A percentile compares a stretch with the other conserved stretches of the same genome.
Conservation (phyloP, 441 rosid species). For the Aquilaria agallochum region DNA sequence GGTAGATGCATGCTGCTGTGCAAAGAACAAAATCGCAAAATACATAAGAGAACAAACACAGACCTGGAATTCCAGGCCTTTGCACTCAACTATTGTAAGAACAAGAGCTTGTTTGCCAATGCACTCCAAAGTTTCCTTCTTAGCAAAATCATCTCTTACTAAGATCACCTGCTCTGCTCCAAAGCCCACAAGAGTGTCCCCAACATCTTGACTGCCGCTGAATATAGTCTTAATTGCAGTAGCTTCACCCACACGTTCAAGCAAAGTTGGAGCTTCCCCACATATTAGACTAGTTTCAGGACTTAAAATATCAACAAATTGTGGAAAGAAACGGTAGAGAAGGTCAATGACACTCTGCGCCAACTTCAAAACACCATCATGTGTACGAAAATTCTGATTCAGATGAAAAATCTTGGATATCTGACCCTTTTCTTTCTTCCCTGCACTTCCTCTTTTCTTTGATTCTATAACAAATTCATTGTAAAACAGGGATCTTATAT, state of each 20-base stretch:
- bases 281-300: constrained; percentile 37
- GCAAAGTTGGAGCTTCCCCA: constrained; percentile 50
- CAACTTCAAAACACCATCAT: constrained; percentile 48
- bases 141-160: constrained; percentile 41
- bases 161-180: constrained; percentile 58
- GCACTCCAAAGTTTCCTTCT: constrained; percentile 26
- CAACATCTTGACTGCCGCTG: constrained; percentile 20
- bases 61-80: constrained; percentile 65
- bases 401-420: constrained; percentile 35
- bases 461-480: constrained; percentile 34
- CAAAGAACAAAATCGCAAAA: no score
- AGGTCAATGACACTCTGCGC: constrained; percentile 51
- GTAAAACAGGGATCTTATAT: constrained; percentile 33
- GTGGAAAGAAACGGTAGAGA: constrained; percentile 40
- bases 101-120: constrained; percentile 56
- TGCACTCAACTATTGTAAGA: constrained; percentile 49
- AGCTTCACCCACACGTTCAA: constrained; percentile 28
- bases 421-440: constrained; percentile 31
- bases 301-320: constrained; percentile 29
- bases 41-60: not conserved
- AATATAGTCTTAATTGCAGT: constrained; percentile 37
- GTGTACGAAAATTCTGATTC: constrained; percentile 59
- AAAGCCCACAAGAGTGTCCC: constrained; percentile 32
- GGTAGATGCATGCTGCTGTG: no score
- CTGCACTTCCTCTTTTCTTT: constrained; percentile 10